Evolutionary conservation across 1,139 yeast species (phyloP), one percentile per base, ranked within the genome.

Genomic region (Pichia sp.): DNA sequence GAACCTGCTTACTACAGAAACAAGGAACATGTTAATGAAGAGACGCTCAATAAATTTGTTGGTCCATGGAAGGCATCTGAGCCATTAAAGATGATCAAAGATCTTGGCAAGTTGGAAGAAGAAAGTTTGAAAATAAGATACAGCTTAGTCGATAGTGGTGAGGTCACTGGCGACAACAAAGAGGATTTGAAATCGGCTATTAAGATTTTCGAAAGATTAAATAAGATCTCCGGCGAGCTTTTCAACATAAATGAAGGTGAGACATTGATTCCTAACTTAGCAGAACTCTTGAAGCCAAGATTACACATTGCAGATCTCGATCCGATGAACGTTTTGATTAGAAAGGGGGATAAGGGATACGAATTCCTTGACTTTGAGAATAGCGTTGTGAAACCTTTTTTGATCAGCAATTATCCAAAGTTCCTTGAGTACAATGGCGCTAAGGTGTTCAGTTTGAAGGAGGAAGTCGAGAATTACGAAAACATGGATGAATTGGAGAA

Each of bases 401-500:
- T 85, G 39, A 72, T 85, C 47, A 77, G 77, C 43, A 75, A 72
- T 27, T 78, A 86, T 47, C 97, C 98, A 10, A 67, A 77, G 42
- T 88, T 87, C 58, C 78, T 86, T 26, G 78, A 83, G 30, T 88
- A 88, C 63, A 78, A 78, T 38, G 97, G 97, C 8, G 87, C 86
- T 40, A 86, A 86, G 60, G 71, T 88, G 40, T 87, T 78, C 64
- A 71, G 81, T 52, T 63, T 79, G 49, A 71, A 74, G 41, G 77
- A 80, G 42, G 95, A 87, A 45, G 69, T 86, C 41, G 86, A 83
- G 29, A 79, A 75, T 34, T 87, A 66, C 56, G 74, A 74, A 8
- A 64, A 70, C 41, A 62, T 87, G 60, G 74, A 74, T 35, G 93
- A 80, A 23, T 63, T 72, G 29, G 94, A 85, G 48, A 74, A 82